A percentile compares a stretch with the other conserved stretches of the same genome.
Evolutionary conservation across 1,284 basidiomycete genomes (phyloP).

Genomic region (Ceratobasidium sp.): DNA sequence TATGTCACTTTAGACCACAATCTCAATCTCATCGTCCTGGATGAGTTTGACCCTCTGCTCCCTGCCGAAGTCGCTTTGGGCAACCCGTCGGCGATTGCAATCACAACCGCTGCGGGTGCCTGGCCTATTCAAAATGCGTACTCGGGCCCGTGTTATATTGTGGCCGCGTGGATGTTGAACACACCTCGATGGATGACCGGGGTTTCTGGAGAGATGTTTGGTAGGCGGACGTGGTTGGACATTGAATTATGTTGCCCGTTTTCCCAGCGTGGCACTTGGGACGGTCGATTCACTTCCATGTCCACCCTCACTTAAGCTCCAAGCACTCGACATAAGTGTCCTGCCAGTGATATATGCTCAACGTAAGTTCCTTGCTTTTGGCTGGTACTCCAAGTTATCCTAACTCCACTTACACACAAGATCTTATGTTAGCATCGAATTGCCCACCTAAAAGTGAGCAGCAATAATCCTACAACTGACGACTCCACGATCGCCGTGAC

Average conservation of each 20-base stretch:
- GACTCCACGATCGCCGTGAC: too few species aligned
- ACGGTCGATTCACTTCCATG: slow-evolving; percentile 41
- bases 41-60: too few species aligned
- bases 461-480: slow-evolving; percentile 14
- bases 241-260: slow-evolving; percentile 77
- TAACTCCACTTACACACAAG: too few species aligned
- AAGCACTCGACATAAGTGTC: background rate
- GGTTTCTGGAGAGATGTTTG: slow-evolving; percentile 70
- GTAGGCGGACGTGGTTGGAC: slow-evolving; percentile 74
- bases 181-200: slow-evolving; percentile 10
- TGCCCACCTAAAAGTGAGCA: slow-evolving; percentile 1
- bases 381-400: too few species aligned
- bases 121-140: slow-evolving; percentile 25
- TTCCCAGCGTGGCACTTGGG: slow-evolving; percentile 69
- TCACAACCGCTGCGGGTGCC: background rate
- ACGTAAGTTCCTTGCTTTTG: too few species aligned
- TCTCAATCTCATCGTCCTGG: too few species aligned
- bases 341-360: slow-evolving; percentile 11
- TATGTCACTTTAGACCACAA: too few species aligned
- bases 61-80: background rate
- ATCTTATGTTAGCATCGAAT: too few species aligned
- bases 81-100: background rate
- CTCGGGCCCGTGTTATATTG: slow-evolving; percentile 16
- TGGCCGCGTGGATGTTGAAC: slow-evolving; percentile 13
- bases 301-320: slow-evolving; percentile 32